These are phyloP conservation scores for Aphanomyces euteiches DNA, from an alignment of 352 stramenopile genomes.

Conservation along the genomic window DNA sequence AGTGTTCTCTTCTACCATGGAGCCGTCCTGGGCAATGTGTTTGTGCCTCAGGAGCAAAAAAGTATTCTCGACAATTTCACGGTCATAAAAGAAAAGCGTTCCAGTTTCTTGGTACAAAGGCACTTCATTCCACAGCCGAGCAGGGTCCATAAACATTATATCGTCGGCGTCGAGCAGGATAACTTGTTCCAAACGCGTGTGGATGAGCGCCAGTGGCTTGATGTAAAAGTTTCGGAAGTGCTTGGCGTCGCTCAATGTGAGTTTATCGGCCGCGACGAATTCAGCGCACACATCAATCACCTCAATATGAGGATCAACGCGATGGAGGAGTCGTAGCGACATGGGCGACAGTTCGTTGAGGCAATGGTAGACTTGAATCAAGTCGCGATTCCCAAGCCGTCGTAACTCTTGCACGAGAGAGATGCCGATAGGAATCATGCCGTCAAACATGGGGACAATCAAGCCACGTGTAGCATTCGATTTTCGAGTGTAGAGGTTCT, in stretches of 20 bases:
- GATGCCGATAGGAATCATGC: constrained; percentile 18
- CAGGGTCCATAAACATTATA: constrained; percentile 25
- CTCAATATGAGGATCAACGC: constrained; percentile 19
- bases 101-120: neutral
- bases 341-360: constrained; percentile 5
- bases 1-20: neutral
- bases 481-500: neutral
- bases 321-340: constrained; percentile 14
- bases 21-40: neutral
- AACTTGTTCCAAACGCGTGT: constrained; percentile 23
- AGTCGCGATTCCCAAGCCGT: neutral
- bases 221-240: constrained; percentile 27
- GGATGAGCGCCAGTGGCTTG: constrained; percentile 28
- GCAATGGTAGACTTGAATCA: constrained; percentile 29
- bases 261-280: constrained; percentile 5
- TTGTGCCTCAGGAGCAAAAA: neutral
- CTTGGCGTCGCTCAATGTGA: constrained; percentile 6
- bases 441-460: constrained; percentile 18
- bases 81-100: constrained; percentile 24
- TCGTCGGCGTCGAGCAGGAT: constrained; percentile 28
- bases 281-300: constrained; percentile 27
- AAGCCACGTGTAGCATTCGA: constrained; percentile 1
- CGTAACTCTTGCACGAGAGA: constrained; percentile 19
- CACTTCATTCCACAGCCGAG: constrained; percentile 7
- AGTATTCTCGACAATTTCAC: neutral